These are phyloP conservation scores for Oryza rufipogon DNA, from an alignment of 176 grass and related monocot species.

Conservation along the genomic window DNA sequence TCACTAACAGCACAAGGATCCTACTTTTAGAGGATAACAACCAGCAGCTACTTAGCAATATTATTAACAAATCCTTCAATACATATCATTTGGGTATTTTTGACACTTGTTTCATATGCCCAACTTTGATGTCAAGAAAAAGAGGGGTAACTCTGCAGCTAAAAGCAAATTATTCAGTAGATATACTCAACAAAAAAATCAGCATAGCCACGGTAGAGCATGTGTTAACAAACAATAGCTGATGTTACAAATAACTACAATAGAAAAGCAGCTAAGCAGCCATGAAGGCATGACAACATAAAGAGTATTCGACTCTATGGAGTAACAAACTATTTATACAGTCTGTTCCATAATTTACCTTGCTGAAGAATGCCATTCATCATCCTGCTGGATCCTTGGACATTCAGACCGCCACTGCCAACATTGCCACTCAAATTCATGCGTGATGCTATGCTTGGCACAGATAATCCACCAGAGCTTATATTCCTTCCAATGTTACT, in stretches of 20 bases:
- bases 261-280: background rate
- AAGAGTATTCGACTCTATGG: conserved; percentile 17
- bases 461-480: conserved; percentile 67
- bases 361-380: conserved; percentile 82
- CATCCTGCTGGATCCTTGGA: conserved; percentile 85
- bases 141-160: background rate
- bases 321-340: conserved; percentile 7
- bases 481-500: conserved; percentile 93
- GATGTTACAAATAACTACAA: background rate
- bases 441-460: conserved; percentile 67
- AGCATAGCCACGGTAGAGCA: conserved; percentile 2
- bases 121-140: conserved; percentile 17
- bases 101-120: background rate
- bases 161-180: background rate
- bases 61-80: background rate
- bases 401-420: conserved; percentile 65
- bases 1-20: conserved; percentile 9
- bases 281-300: background rate
- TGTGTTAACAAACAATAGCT: background rate
- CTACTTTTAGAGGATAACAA: conserved; percentile 19
- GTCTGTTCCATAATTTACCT: conserved; percentile 54
- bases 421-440: conserved; percentile 72
- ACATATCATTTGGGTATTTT: background rate
- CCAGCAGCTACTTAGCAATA: conserved; percentile 1
- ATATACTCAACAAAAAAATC: background rate